Evolutionary conservation across 345 rosid species (phyloP).

Genomic region (Geranium rotundifolium): DNA sequence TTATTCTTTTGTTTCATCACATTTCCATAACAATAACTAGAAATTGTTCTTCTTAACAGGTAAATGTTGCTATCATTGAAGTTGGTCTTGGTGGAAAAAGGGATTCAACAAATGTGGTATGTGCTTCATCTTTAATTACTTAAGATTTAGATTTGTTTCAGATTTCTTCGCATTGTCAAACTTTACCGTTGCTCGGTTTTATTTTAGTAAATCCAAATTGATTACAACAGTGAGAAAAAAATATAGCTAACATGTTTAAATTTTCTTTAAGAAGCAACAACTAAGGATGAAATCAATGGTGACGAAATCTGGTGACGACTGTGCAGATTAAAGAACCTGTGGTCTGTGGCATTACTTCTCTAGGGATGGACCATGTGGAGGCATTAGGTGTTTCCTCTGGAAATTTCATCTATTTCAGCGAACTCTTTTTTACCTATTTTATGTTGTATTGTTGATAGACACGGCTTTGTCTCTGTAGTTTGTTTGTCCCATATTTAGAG

Average conservation of each 20-base stretch:
- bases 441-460: not conserved
- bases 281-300: conserved; percentile 4
- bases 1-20: not conserved
- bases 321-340: conserved; percentile 70
- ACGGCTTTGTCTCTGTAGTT: conserved; percentile 2
- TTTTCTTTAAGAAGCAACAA: not conserved
- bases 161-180: not conserved
- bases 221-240: not conserved
- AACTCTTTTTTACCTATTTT: not conserved
- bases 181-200: not conserved
- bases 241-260: not conserved
- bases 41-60: conserved; percentile 31
- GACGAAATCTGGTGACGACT: conserved; percentile 10
- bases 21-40: conserved; percentile 2
- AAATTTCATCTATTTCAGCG: not conserved
- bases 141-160: not conserved
- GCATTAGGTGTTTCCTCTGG: conserved; percentile 32
- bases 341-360: conserved; percentile 77
- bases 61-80: conserved; percentile 81
- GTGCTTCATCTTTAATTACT: conserved; percentile 10
- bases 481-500: not conserved
- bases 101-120: conserved; percentile 84
- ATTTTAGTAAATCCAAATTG: not conserved
- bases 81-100: conserved; percentile 71
- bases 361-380: conserved; percentile 86